Evolutionary conservation across 164 flowering plant species (phyloP).

Genomic region (Cinnamomum chago): DNA sequence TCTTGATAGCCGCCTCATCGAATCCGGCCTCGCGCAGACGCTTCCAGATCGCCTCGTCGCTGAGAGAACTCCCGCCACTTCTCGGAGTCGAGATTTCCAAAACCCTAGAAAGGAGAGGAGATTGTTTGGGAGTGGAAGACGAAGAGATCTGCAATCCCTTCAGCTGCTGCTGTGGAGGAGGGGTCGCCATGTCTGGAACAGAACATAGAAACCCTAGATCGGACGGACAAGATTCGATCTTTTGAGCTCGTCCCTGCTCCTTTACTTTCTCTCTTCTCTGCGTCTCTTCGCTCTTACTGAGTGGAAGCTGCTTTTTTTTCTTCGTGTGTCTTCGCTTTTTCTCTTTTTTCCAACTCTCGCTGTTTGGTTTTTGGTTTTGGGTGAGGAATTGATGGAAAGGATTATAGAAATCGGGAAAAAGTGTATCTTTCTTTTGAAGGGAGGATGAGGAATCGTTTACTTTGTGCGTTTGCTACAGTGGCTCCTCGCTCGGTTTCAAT

Average conservation of each 20-base stretch:
- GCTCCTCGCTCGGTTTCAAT: no score
- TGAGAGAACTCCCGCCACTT: slow-evolving; percentile 30
- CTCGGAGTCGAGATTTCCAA: neutral
- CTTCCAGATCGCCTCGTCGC: slow-evolving; percentile 69
- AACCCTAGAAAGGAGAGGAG: slow-evolving; percentile 4
- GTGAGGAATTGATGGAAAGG: no score
- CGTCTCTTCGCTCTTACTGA: neutral
- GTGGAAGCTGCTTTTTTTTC: no score
- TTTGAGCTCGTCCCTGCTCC: neutral
- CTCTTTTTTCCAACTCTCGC: no score
- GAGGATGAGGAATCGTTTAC: no score
- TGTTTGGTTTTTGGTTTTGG: no score
- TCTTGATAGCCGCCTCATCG: slow-evolving; percentile 75
- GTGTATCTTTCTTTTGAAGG: no score
- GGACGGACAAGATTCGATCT: neutral
- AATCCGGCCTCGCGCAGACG: slow-evolving; percentile 78
- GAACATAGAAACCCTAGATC: slow-evolving; percentile 6
- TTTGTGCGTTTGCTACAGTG: no score
- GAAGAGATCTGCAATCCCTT: neutral
- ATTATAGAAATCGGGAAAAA: no score
- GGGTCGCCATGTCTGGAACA: neutral
- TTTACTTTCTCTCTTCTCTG: neutral
- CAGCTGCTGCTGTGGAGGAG: neutral
- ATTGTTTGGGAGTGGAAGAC: neutral
- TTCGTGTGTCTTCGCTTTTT: no score